phyloP scores from a whole-genome alignment of 306 rosid species.

The Prunus persica region DNA sequence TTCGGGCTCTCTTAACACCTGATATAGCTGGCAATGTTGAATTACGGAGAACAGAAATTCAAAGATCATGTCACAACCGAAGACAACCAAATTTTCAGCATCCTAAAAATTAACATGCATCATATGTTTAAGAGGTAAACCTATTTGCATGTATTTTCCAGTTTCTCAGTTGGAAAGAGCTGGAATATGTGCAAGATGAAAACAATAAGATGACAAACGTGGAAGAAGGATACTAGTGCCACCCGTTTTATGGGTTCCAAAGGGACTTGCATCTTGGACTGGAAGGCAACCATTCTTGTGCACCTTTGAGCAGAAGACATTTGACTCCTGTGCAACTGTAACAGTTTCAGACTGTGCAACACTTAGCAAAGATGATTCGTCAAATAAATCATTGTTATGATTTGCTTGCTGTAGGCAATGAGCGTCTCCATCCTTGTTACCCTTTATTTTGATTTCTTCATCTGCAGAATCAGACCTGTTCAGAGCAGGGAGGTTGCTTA shows the following conservation, averaged over 20 bases:
- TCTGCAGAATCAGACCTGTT: conserved; percentile 16
- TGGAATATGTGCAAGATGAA: conserved; percentile 4
- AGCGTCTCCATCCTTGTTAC: conserved; percentile 4
- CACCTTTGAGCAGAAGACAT: conserved; percentile 15
- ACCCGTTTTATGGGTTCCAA: conserved; percentile 29
- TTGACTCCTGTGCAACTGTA: conserved; percentile 33
- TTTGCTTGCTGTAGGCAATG: not conserved
- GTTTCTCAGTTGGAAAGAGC: not conserved
- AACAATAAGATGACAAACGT: conserved; percentile 12
- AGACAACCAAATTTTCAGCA: not conserved
- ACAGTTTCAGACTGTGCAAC: conserved; percentile 33
- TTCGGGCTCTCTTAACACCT: conserved; percentile 72
- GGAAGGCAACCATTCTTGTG: conserved; percentile 37
- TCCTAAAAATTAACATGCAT: not conserved
- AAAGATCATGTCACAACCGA: conserved; percentile 1
- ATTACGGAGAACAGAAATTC: conserved; percentile 42
- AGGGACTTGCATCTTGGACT: conserved; percentile 24
- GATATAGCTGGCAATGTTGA: conserved; percentile 38
- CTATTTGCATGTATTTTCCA: not conserved
- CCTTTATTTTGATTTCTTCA: conserved; percentile 21
- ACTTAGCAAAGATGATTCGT: conserved; percentile 21
- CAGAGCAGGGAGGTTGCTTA: conserved; percentile 17
- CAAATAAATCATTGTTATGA: conserved; percentile 21
- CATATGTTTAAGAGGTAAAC: not conserved
- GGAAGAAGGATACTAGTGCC: conserved; percentile 51